A percentile compares a stretch with the other conserved stretches of the same genome.
phyloP scores from a whole-genome alignment of 169 alveolate species.

The Plasmodium inui region DNA sequence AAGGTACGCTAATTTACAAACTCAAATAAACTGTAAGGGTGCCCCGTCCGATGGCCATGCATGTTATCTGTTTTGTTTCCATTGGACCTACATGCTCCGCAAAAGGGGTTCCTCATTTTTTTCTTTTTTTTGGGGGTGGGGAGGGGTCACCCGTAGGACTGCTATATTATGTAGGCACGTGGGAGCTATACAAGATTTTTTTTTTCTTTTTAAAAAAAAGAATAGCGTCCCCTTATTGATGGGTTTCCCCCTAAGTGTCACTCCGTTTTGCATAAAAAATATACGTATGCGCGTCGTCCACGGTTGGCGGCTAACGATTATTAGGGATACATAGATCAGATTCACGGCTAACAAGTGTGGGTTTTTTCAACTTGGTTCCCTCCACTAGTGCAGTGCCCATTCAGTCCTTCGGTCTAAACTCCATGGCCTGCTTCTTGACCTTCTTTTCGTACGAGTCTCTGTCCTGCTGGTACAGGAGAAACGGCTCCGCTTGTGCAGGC shows the following conservation, averaged over 20 bases:
- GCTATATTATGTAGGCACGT: not conserved
- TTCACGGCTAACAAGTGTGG: not conserved
- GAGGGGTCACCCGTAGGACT: not conserved
- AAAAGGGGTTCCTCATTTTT: not conserved
- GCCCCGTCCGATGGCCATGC: not conserved
- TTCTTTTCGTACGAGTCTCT: slow-evolving; percentile 90
- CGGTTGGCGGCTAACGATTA: not conserved
- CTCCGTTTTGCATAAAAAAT: not conserved
- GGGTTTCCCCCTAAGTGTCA: not conserved
- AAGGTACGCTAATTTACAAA: not conserved
- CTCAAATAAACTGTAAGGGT: not conserved
- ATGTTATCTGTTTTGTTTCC: not conserved
- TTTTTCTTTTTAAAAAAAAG: too few relatives aligned
- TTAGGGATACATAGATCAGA: not conserved
- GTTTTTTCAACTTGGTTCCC: not conserved
- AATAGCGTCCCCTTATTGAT: not conserved
- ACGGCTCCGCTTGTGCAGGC: slow-evolving; percentile 98
- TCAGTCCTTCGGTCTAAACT: slow-evolving; percentile 80
- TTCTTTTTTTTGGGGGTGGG: not conserved
- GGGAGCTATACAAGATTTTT: not conserved
- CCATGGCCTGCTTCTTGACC: slow-evolving; percentile 85
- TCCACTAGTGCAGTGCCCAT: not conserved
- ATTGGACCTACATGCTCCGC: not conserved
- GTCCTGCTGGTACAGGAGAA: slow-evolving; percentile 92
- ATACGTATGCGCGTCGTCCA: not conserved